Base-by-base conservation (phyloP, 306 rosid species). In the Hippophae gyantsensis region DNA sequence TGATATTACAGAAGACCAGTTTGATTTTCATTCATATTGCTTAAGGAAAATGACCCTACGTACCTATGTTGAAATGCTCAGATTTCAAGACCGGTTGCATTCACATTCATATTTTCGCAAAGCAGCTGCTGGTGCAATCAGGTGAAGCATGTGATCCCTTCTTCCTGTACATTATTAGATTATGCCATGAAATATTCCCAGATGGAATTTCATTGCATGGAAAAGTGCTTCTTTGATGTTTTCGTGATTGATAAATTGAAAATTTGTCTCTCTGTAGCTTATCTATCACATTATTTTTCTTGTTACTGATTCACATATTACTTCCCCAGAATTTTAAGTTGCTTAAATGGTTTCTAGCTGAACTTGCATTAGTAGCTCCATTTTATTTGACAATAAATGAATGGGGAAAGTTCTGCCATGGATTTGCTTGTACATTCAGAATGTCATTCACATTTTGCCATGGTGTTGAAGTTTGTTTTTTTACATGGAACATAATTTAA, bases 11-110 rank as follows among this genome's bases (percentile, higher is more conserved):
- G 99, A 93, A 78, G 99, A 93, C 58, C 99, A 93, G 75, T 93
- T 93, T 79, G 99, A 93, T 74, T 93, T 93, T 68, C 99, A 93
- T 80, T 84, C 99, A 61, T 93, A 93, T 74, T 93, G 99, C 85
- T 77, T 93, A 61, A 82, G 99, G 79, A 93, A 93, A 78, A 93
- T 93, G 99, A 93, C 99, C 14, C 70, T 93, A 63, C 94, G 99
- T 18, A 74, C 90, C 51, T 93, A 93, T 50, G 90, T 93, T 63
- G 90, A 93, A 80, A 93, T 93, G 99, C 99, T 93, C 63, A 86
- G 74, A 80, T 93, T 93, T 66, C 99, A 93, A 82, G 99, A 93
- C 56, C 86, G 89, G 67, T 76, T 93, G 83, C 99, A 93, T 67
- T 86, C 99, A 0, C 95, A 89, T 78, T 54, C 84, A 40, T 93